Conservation (phyloP, 2,329 filamentous ascomycete species). For the Talaromyces sp. region DNA sequence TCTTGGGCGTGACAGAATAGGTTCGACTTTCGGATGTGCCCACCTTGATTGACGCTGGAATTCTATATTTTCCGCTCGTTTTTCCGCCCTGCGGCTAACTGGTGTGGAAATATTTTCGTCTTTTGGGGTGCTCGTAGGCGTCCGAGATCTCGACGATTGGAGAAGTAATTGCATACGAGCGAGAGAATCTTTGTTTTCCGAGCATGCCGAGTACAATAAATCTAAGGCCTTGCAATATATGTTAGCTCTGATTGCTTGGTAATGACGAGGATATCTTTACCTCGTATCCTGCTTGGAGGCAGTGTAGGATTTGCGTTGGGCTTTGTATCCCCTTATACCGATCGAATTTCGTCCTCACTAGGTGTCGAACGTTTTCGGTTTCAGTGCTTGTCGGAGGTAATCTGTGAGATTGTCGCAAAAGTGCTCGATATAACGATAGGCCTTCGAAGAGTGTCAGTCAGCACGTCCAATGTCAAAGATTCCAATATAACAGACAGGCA, state of each 20-base stretch:
- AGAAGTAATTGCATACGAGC: slow-evolving; percentile 24
- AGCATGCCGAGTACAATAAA: slow-evolving; percentile 29
- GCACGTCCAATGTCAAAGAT: not conserved
- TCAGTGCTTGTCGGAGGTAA: slow-evolving; percentile 21
- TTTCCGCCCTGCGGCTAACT: slow-evolving; percentile 18
- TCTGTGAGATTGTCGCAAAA: slow-evolving; percentile 38
- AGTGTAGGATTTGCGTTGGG: slow-evolving; percentile 33
- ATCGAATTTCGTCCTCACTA: slow-evolving; percentile 35
- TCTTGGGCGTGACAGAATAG: slow-evolving; percentile 33
- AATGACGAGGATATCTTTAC: slow-evolving; percentile 18
- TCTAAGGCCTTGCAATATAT: slow-evolving; percentile 29
- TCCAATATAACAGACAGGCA: slow-evolving; percentile 32
- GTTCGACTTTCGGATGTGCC: slow-evolving; percentile 28
- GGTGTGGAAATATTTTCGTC: slow-evolving; percentile 13
- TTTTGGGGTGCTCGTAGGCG: slow-evolving; percentile 16
- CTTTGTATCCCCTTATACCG: slow-evolving; percentile 35
- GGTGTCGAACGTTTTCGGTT: slow-evolving; percentile 20
- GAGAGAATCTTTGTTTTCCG: slow-evolving; percentile 22
- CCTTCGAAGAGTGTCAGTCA: slow-evolving; percentile 23
- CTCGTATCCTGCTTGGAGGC: slow-evolving; percentile 39
- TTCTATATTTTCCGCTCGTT: slow-evolving; percentile 22
- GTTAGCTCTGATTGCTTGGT: not conserved
- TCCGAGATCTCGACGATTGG: slow-evolving; percentile 18
- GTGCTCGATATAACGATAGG: slow-evolving; percentile 41
- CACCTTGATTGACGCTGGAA: slow-evolving; percentile 24